Base-by-base conservation (phyloP, 1,284 basidiomycete species). In the Cryptococcus deneoformans region DNA sequence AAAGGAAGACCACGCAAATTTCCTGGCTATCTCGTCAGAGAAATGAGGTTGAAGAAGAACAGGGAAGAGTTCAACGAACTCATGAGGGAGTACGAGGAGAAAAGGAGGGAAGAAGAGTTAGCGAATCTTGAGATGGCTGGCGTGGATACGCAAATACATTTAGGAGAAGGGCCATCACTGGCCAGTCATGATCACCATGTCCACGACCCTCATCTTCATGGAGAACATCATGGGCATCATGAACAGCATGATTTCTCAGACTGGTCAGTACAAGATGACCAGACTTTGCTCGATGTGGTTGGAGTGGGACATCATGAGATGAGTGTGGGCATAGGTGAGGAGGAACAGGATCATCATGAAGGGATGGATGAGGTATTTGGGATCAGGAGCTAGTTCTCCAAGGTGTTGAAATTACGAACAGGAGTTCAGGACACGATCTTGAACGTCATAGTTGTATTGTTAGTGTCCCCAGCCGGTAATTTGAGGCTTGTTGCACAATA, bases 31-130 rank as follows among this genome's bases (percentile, higher is more conserved):
- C 61, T 75, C 9, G 72, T 76, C 9, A 60, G 74, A 16, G 72
- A 76, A 50, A 73, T 76, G 71, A 61, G 74, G 20, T 59, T 76
- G 58, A 75, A 71, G 64, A 69, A 68, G 68, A 75, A 76, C 52
- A 51, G 72, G 34, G 63, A 58, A 14, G 65, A 69, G 47, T 70
- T 67, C 40, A 64, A 62, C 36, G 68, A 71, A 52, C 58, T 72
- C 46, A 57, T 72, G 11, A 51, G 62, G 14, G 29, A 59, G 39
- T 50, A 66, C 24, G 61, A 66, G 45, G 62, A 64, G 6, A 40
- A 50, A 34, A 42, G 54, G 58, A 12, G 43, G 8, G 43, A 44
- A 20, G 52, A 43, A 16, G 16, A 44, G 40, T 29, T 29, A 29
- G 5, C 29, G 5, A 36, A 29, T 39, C 34, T 46, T 20, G 46